Conservation (phyloP, 2,329 filamentous ascomycete species). For the Curvularia hawaiiensis region DNA sequence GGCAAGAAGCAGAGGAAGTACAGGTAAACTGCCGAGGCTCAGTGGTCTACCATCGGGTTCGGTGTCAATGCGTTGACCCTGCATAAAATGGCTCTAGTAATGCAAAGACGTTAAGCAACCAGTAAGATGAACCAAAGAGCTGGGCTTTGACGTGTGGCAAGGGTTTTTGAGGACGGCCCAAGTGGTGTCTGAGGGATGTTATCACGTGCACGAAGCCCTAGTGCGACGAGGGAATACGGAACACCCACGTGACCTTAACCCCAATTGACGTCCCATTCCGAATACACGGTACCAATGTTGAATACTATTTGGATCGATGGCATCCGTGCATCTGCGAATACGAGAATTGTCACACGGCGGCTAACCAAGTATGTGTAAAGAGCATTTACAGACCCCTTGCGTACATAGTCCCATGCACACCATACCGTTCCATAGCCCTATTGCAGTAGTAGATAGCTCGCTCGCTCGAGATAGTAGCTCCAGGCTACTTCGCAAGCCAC, state of each 20-base stretch:
- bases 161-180: background rate
- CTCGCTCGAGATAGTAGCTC: too few species aligned
- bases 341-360: background rate
- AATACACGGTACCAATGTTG: background rate
- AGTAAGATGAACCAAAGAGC: background rate
- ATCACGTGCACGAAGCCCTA: background rate
- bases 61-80: background rate
- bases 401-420: background rate
- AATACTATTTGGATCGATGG: background rate
- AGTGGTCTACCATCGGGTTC: background rate
- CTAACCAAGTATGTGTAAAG: background rate
- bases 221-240: too few species aligned
- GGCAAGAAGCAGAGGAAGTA: background rate
- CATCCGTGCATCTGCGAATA: background rate
- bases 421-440: background rate
- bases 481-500: background rate
- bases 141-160: background rate
- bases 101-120: background rate
- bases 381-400: background rate
- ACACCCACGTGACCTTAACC: too few species aligned
- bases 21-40: constrained; percentile 7
- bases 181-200: background rate
- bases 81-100: background rate
- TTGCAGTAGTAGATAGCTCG: too few species aligned
- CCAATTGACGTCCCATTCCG: background rate